Evolutionary conservation across 176 grass and related monocot genomes (phyloP).

Genomic region (Ampelocalamus luodianensis): DNA sequence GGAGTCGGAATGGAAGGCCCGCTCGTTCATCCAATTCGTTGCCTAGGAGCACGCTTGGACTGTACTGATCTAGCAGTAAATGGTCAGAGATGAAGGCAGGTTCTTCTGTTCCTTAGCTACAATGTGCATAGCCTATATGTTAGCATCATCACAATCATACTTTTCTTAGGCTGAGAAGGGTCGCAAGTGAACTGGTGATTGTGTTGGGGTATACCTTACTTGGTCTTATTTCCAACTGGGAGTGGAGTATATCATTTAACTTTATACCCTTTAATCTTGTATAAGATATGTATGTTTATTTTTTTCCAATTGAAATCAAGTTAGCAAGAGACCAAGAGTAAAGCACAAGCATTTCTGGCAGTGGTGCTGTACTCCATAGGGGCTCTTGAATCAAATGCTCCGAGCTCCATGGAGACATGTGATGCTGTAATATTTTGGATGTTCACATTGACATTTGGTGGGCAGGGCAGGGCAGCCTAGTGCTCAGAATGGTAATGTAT

Average conservation of each 20-base stretch:
- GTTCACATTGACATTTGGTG: background rate
- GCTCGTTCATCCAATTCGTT: slow-evolving; percentile 51
- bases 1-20: slow-evolving; percentile 55
- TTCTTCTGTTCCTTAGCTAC: slow-evolving; percentile 5
- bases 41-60: slow-evolving; percentile 50
- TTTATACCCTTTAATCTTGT: slow-evolving; percentile 35
- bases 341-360: background rate
- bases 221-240: slow-evolving; percentile 34
- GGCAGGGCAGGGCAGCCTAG: background rate
- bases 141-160: slow-evolving; percentile 14
- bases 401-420: background rate
- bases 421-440: background rate
- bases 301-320: background rate
- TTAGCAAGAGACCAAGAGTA: background rate
- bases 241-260: slow-evolving; percentile 28
- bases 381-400: background rate
- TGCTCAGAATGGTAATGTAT: background rate
- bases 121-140: slow-evolving; percentile 38
- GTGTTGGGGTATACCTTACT: slow-evolving; percentile 39
- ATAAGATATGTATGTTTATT: slow-evolving; percentile 20
- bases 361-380: background rate
- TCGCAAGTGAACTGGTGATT: background rate
- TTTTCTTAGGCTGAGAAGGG: slow-evolving; percentile 31
- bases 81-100: background rate
- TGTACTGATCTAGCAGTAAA: slow-evolving; percentile 45